A percentile compares a stretch with the other conserved stretches of the same genome.
phyloP scores from a whole-genome alignment of 2,329 filamentous ascomycete species.

The Calonectria hawksworthii region DNA sequence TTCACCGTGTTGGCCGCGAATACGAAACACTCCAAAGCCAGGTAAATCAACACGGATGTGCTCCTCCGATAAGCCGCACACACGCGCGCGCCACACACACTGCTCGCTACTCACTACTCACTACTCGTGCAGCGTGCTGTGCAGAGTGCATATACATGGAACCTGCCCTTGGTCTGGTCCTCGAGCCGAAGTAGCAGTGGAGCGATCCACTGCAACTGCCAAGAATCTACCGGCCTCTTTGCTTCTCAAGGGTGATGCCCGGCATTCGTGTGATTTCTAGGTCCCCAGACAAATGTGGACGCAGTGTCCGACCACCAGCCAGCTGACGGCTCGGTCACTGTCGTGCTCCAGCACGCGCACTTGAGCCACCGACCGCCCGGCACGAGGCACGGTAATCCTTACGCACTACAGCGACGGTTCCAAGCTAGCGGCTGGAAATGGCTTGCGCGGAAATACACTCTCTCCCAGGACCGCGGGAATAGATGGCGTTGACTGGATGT shows the following conservation, averaged over 20 bases:
- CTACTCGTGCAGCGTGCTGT: not conserved
- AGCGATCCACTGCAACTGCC: constrained; percentile 19
- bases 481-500: constrained; percentile 20
- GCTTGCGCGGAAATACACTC: constrained; percentile 3
- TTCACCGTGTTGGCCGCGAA: not conserved
- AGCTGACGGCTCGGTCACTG: not conserved
- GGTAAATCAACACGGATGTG: not conserved
- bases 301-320: constrained; percentile 1
- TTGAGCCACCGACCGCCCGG: constrained; percentile 17
- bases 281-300: not conserved
- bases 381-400: constrained; percentile 14
- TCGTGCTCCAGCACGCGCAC: not conserved
- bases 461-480: constrained; percentile 11
- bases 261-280: not conserved
- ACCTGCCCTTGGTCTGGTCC: not conserved
- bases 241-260: constrained; percentile 15
- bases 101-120: not conserved
- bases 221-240: constrained; percentile 16
- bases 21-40: constrained; percentile 9
- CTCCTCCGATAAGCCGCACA: not conserved
- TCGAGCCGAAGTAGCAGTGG: constrained; percentile 14
- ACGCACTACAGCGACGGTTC: constrained; percentile 13
- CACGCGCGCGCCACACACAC: not conserved
- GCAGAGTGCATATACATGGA: constrained; percentile 2
- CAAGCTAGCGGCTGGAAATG: constrained; percentile 12